These are phyloP conservation scores for Stevia rebaudiana DNA, from an alignment of 140 eudicot genomes.

Conservation along the genomic window DNA sequence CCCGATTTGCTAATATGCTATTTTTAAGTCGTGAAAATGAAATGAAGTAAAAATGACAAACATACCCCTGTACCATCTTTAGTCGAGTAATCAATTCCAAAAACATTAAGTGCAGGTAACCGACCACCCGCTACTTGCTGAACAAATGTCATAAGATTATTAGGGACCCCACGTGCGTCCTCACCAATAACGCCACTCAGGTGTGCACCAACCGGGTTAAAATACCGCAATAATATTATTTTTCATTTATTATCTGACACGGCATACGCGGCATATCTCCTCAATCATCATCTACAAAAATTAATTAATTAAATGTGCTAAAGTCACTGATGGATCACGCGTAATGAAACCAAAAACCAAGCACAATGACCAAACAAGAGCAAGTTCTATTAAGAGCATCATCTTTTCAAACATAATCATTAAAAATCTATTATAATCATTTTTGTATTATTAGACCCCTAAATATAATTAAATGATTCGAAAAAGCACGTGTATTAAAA, in stretches of 20 bases:
- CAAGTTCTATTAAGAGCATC: too few species aligned
- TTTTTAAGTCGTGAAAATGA: too few species aligned
- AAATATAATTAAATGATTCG: too few species aligned
- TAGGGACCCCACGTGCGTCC: conserved; percentile 90
- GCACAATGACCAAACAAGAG: too few species aligned
- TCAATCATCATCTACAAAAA: conserved; percentile 80
- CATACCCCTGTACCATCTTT: conserved; percentile 96
- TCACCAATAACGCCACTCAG: conserved; percentile 94
- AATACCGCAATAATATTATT: conserved; percentile 82
- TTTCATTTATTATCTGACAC: conserved; percentile 73
- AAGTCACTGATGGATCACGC: too few species aligned
- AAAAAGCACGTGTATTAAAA: too few species aligned
- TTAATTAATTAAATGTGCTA: not conserved
- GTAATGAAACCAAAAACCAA: too few species aligned
- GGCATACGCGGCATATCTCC: conserved; percentile 80
- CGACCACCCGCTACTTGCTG: conserved; percentile 99
- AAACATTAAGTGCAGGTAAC: conserved; percentile 67
- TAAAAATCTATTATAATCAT: too few species aligned
- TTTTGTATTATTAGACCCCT: too few species aligned
- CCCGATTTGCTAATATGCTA: too few species aligned
- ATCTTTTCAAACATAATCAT: too few species aligned
- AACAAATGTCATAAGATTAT: conserved; percentile 97
- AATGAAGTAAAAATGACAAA: too few species aligned
- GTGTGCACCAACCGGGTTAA: conserved; percentile 98
- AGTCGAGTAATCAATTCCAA: conserved; percentile 74